Evolutionary conservation across 257 asterid genomes (phyloP).

Genomic region (Salvia rosmarinus): DNA sequence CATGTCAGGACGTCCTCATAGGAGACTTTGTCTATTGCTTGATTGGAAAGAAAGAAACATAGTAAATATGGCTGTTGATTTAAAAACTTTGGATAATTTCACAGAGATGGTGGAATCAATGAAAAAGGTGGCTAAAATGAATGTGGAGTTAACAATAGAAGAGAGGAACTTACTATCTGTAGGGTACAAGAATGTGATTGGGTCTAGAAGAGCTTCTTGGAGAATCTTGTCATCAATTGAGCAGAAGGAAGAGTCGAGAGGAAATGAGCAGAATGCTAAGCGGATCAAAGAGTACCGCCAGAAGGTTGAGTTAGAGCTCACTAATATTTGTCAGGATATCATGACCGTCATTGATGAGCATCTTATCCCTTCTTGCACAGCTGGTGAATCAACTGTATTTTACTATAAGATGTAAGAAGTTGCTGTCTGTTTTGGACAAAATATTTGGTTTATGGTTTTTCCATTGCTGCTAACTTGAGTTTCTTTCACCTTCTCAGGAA

Average conservation of each 20-base stretch:
- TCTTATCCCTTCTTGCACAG: slow-evolving; percentile 74
- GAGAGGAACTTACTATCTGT: slow-evolving; percentile 92
- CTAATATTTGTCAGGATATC: slow-evolving; percentile 66
- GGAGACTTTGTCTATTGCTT: too few species aligned
- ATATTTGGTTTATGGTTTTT: slow-evolving; percentile 14
- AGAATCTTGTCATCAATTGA: slow-evolving; percentile 90
- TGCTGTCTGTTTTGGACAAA: background rate
- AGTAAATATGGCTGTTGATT: slow-evolving; percentile 1
- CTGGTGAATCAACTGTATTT: slow-evolving; percentile 86
- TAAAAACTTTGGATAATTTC: slow-evolving; percentile 9
- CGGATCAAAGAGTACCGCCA: slow-evolving; percentile 80
- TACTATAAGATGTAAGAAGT: slow-evolving; percentile 76
- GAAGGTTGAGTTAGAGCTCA: slow-evolving; percentile 82
- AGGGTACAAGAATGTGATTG: slow-evolving; percentile 86
- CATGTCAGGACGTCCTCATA: too few species aligned
- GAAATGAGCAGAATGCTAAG: slow-evolving; percentile 78
- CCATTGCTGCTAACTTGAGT: slow-evolving; percentile 20
- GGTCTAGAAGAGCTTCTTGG: slow-evolving; percentile 90
- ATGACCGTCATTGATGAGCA: slow-evolving; percentile 83
- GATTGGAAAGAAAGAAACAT: background rate
- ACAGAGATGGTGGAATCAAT: slow-evolving; percentile 88
- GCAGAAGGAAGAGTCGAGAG: slow-evolving; percentile 87
- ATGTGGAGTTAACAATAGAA: slow-evolving; percentile 78
- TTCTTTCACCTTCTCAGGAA: slow-evolving; percentile 49
- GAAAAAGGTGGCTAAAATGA: slow-evolving; percentile 76